These are phyloP conservation scores for Leptodermis oblonga DNA, from an alignment of 257 asterid genomes.

Conservation along the genomic window DNA sequence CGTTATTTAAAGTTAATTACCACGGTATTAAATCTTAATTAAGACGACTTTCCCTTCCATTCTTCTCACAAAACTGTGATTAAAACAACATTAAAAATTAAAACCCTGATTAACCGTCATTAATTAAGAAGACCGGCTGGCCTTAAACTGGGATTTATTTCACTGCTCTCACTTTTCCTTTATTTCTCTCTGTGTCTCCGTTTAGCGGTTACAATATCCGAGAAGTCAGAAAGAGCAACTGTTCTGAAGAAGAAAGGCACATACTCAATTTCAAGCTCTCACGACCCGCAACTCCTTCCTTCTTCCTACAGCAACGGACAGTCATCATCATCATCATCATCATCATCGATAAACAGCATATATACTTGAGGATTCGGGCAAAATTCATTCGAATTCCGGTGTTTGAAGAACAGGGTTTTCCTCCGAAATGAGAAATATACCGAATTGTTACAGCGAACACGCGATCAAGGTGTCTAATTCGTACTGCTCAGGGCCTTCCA, in stretches of 20 bases:
- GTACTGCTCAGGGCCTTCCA: conserved; percentile 54
- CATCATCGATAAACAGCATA: not conserved
- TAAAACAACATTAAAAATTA: no score
- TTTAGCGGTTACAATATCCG: conserved; percentile 43
- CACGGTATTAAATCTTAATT: conserved; percentile 6
- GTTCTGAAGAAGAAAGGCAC: conserved; percentile 51
- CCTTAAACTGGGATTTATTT: conserved; percentile 26
- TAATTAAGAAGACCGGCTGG: conserved; percentile 41
- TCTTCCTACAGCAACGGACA: conserved; percentile 45
- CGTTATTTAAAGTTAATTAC: no score
- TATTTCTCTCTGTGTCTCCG: conserved; percentile 10
- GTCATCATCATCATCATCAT: not conserved
- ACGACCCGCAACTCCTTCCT: conserved; percentile 22
- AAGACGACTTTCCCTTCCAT: conserved; percentile 5
- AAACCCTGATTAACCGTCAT: conserved; percentile 16
- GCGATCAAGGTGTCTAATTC: conserved; percentile 73
- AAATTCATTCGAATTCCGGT: no score
- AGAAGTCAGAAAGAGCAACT: conserved; percentile 16
- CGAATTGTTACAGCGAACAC: conserved; percentile 62
- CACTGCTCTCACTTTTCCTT: not conserved
- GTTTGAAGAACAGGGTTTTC: not conserved
- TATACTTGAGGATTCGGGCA: not conserved
- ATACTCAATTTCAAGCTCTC: conserved; percentile 16
- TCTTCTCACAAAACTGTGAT: not conserved
- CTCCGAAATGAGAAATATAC: conserved; percentile 54